Evolutionary conservation across 805 yeast genomes (phyloP), one percentile per base, ranked within the genome.

Genomic region (Nakazawaea ernobii): DNA sequence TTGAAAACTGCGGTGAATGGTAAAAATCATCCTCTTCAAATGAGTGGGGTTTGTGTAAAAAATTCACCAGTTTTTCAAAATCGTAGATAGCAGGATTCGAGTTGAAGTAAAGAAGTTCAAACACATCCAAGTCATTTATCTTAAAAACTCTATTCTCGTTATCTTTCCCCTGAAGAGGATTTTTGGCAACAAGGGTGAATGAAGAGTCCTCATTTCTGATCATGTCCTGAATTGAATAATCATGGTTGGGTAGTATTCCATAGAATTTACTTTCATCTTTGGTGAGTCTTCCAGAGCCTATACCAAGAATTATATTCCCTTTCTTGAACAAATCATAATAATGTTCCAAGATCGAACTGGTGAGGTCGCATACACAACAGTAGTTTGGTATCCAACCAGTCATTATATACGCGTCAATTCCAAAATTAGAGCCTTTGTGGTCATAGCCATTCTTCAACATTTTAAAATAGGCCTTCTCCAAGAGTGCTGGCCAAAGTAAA

Each of bases 361-460:
- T 59, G 4, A 74, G 60, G 8, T 66, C 56, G 8, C 68, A 59
- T 1, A 66, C 59, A 1, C 68, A 53, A 2, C 67, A 50, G 45
- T 71, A 72, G 49, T 86, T 90, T 0, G 96, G 96, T 6, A 84
- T 59, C 82, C 86, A 89, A 1, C 91, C 89, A 2, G 81, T 70
- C 2, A 90, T 53, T 37, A 79, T 62, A 55, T 67, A 86, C 0
- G 86, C 74, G 56, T 86, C 96, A 11, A 73, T 67, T 2, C 85
- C 84, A 57, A 86, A 78, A 59, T 89, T 87, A 0, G 96, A 87
- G 0, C 97, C 97, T 1, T 60, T 56, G 41, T 80, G 76, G n/a
- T 68, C 67, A 55, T 84, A 84, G 3, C 88, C 84, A 27, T 62
- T 50, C 2, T 68, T 65, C 1, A 63, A 72, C 0, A 84, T 59